A percentile compares a stretch with the other conserved stretches of the same genome.
phyloP scores from a whole-genome alignment of 257 asterid species.

The Primulina tabacum region DNA sequence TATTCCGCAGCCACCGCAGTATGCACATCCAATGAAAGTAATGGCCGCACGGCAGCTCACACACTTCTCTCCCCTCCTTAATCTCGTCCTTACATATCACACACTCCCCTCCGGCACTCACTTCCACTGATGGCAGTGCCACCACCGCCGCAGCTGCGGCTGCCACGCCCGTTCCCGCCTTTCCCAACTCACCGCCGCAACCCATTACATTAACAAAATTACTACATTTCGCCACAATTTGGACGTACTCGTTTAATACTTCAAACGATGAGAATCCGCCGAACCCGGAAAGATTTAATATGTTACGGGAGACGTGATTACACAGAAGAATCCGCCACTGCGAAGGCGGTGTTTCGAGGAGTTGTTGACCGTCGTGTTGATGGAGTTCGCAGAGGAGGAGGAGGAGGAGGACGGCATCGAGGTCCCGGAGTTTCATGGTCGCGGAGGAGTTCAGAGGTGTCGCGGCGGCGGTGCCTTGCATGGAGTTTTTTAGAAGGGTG shows the following conservation, averaged over 20 bases:
- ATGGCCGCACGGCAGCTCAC: conserved; percentile 82
- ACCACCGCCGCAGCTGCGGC: conserved; percentile 61
- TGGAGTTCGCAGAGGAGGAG: conserved; percentile 81
- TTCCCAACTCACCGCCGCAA: conserved; percentile 22
- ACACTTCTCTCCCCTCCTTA: conserved; percentile 73
- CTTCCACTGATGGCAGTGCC: conserved; percentile 64
- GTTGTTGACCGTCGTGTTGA: conserved; percentile 34
- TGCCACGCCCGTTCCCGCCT: conserved; percentile 40
- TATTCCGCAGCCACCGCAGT: conserved; percentile 68
- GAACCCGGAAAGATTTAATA: conserved; percentile 36
- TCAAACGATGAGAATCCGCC: conserved; percentile 46
- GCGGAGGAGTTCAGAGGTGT: conserved; percentile 12
- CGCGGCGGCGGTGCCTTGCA: conserved; percentile 19
- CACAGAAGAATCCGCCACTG: conserved; percentile 52
- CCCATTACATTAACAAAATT: conserved; percentile 51
- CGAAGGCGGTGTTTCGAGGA: conserved; percentile 48
- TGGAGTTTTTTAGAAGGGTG: conserved; percentile 38
- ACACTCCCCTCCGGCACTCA: conserved; percentile 46
- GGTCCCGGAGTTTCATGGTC: conserved; percentile 57
- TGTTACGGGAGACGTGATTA: conserved; percentile 33
- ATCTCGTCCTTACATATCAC: conserved; percentile 79
- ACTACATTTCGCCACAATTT: conserved; percentile 49
- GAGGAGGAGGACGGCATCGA: conserved; percentile 67
- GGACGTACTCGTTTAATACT: conserved; percentile 51
- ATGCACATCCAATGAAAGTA: conserved; percentile 82